These are phyloP conservation scores for Heteromeles arbutifolia DNA, from an alignment of 306 rosid species.

Conservation along the genomic window DNA sequence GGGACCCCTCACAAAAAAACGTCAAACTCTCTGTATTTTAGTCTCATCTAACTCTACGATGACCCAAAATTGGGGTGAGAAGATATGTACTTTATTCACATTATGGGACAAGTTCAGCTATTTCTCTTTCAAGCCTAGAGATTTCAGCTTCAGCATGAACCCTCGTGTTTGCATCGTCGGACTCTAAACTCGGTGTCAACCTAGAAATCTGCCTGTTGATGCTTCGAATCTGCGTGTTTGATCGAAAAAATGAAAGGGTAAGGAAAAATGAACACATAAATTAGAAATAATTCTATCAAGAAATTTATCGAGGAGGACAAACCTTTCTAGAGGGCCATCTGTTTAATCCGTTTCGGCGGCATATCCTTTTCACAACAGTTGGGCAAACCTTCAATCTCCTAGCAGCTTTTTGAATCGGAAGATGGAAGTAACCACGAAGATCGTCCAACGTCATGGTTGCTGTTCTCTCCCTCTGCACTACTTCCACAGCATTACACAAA, in stretches of 20 bases:
- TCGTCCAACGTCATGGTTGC: constrained; percentile 42
- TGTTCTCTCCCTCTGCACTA: constrained; percentile 55
- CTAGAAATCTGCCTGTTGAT: constrained; percentile 26
- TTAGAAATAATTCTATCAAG: not conserved
- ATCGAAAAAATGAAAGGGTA: not conserved
- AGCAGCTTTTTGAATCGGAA: constrained; percentile 55
- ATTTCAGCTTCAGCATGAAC: constrained; percentile 41
- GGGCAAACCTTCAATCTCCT: constrained; percentile 36
- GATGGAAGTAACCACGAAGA: constrained; percentile 34
- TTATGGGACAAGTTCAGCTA: constrained; percentile 22
- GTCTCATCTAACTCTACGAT: not conserved
- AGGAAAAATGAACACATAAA: not conserved
- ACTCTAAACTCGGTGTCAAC: constrained; percentile 12
- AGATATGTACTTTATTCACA: not conserved
- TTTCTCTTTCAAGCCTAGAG: constrained; percentile 33
- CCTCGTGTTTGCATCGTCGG: constrained; percentile 20
- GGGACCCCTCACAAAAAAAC: too few relatives aligned
- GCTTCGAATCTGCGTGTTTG: constrained; percentile 38
- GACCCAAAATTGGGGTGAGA: not conserved
- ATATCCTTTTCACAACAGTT: constrained; percentile 63
- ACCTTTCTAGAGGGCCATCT: constrained; percentile 94
- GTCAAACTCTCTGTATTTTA: not conserved
- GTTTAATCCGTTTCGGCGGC: constrained; percentile 39
- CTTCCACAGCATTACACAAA: not conserved
- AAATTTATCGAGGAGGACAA: not conserved